Evolutionary conservation across 768 basidiomycete species (phyloP), one percentile per base, ranked within the genome.

Genomic region (Lyophyllum shimeji): DNA sequence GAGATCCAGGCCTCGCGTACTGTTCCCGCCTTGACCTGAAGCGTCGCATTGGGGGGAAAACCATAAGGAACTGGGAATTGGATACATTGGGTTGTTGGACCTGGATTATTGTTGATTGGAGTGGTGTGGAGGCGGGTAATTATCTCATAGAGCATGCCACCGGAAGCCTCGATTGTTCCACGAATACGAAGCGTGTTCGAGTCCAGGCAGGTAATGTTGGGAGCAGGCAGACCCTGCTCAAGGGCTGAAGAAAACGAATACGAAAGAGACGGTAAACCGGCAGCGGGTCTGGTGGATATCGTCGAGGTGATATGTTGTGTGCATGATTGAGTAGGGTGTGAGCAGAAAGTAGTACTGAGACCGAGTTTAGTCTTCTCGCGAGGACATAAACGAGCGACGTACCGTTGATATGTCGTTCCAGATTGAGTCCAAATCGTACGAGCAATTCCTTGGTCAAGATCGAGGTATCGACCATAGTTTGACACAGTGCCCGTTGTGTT

Each of bases 61-160:
- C 71, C 71, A 17, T 49, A 68, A 1, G 67, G 39, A 18, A 70
- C 69, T 2, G 72, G 70, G 39, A 64, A 55, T 55, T 73, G 71
- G 15, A 68, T 63, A 48, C 75, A 76, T 57, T 62, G 64, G 0
- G 71, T 52, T 2, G 59, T 59, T 29, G 29, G 29, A 9, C 23
- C 64, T 52, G 4, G 58, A 9, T 4, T 20, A n/a, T 59, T 61
- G 4, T 53, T 55, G 18, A 63, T 55, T 8, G 62, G 43, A 1
- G 63, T 60, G 8, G 69, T 64, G 9, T 62, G 60, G 0, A 80
- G 79, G 46, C 76, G 79, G 15, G 74, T 82, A 37, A 90, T 69
- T 17, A 91, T 66, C 60, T 90, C 88, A 64, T 86, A 91, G 2
- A 78, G 63, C 89, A 90, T 89, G n/a, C 89, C 84, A 0, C 82